Evolutionary conservation across 805 yeast species (phyloP), one percentile per base, ranked within the genome.

Genomic region (Sugiyamaella chiloensis): DNA sequence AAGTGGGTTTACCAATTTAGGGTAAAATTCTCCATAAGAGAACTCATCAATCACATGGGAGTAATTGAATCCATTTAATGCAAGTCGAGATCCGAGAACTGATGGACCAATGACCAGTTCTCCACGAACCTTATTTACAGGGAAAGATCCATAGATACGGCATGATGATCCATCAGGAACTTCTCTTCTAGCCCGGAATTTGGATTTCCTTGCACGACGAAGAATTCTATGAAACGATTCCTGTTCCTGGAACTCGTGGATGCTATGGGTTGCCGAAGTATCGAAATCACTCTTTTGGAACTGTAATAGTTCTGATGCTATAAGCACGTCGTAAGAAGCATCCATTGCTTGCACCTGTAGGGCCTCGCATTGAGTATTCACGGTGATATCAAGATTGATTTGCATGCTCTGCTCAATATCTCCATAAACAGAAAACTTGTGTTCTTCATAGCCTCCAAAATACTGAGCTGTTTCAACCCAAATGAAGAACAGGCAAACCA

Each of bases 11-110:
- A 83, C 75, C 53, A 90, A 73, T 57, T 78, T 84, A 2, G 99
- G 97, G 60, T 80, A 89, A 65, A 85, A 89, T 30, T 80, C 87
- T 11, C 99, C 99, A 67, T 83, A 91, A 8, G 97, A 88, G 53
- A 89, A 79, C 64, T 91, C 98, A 51, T 79, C 78, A 51, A 93
- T 83, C 4, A 80, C 79, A 66, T 93, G 99, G 0, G 96, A 77
- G 62, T 91, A 85, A 60, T 91, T 86, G 50, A 87, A 67, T 36
- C 39, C 29, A 46, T 32, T 4, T 29, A 29, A 26, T 30, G 21
- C 31, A 19, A 31, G 20, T 36, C 46, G 16, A 52, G 75, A 81
- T 30, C 67, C 56, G 52, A 81, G 69, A 0, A 95, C 95, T 57
- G 78, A 81, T 2, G 86, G 88, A 1, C 90, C 85, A 40, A 93